Evolutionary conservation across 164 flowering plant genomes (phyloP).

Genomic region (Nymphaea thermarum): DNA sequence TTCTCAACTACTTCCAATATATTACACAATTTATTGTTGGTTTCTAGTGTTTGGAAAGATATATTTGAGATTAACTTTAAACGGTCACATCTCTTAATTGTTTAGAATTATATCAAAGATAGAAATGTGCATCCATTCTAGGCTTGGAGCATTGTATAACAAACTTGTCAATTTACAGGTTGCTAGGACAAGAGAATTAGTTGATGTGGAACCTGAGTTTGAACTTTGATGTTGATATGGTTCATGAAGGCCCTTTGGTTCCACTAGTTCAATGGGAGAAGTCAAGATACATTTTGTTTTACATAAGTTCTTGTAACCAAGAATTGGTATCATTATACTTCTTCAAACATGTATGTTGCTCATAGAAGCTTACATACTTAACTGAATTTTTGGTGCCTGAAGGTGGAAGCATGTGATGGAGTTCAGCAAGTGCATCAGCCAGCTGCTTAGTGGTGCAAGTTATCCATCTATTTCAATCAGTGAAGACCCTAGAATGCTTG

Average conservation of each 20-base stretch:
- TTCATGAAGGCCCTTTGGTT: too few relatives aligned
- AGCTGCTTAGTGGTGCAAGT: slow-evolving; percentile 43
- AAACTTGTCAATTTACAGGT: slow-evolving; percentile 67
- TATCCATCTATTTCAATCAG: slow-evolving; percentile 21
- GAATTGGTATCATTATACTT: too few relatives aligned
- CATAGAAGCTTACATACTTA: too few relatives aligned
- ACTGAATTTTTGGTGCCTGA: slow-evolving; percentile 1
- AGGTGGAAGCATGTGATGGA: slow-evolving; percentile 91
- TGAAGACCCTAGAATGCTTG: slow-evolving; percentile 58
- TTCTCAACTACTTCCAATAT: background rate
- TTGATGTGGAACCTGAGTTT: too few relatives aligned
- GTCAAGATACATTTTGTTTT: too few relatives aligned
- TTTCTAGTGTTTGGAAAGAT: background rate
- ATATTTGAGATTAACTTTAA: slow-evolving; percentile 2
- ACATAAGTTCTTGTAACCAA: too few relatives aligned
- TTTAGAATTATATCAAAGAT: slow-evolving; percentile 68
- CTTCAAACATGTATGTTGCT: too few relatives aligned
- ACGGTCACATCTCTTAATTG: slow-evolving; percentile 4
- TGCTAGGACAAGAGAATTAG: too few relatives aligned
- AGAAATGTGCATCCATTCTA: slow-evolving; percentile 49
- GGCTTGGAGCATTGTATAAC: slow-evolving; percentile 63
- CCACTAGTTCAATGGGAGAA: too few relatives aligned
- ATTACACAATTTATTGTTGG: background rate
- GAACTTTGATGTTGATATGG: too few relatives aligned
- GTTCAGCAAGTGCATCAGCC: slow-evolving; percentile 67